A percentile compares a stretch with the other conserved stretches of the same genome.
Evolutionary conservation across 768 basidiomycete genomes (phyloP).

Genomic region (Amanita molliuscula): DNA sequence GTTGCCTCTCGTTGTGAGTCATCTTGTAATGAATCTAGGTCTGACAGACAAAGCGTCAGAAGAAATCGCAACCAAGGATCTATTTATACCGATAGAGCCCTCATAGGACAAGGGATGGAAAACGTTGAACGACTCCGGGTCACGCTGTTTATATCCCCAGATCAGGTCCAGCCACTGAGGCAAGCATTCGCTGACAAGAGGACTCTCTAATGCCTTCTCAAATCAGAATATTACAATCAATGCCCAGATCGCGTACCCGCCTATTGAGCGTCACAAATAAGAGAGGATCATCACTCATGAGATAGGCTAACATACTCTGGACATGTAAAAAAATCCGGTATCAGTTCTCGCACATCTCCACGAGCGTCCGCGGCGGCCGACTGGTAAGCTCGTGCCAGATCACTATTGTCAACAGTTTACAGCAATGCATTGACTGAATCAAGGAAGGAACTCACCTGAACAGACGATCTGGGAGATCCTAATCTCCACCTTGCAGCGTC

Average conservation of each 20-base stretch:
- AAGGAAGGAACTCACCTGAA: slow-evolving; percentile 43
- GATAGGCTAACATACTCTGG: slow-evolving; percentile 48
- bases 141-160: slow-evolving; percentile 83
- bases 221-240: background rate
- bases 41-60: slow-evolving; percentile 24
- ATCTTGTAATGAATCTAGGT: slow-evolving; percentile 79
- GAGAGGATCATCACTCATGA: slow-evolving; percentile 51
- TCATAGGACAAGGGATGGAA: slow-evolving; percentile 94
- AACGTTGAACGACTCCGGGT: slow-evolving; percentile 66
- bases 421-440: background rate
- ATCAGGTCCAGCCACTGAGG: slow-evolving; percentile 91
- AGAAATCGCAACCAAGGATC: background rate
- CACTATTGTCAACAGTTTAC: slow-evolving; percentile 27
- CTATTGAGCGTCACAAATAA: slow-evolving; percentile 77
- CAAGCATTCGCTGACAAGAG: slow-evolving; percentile 74
- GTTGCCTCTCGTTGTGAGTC: slow-evolving; percentile 86
- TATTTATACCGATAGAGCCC: slow-evolving; percentile 61
- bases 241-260: slow-evolving; percentile 30
- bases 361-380: slow-evolving; percentile 81
- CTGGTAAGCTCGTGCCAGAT: slow-evolving; percentile 70
- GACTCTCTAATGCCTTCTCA: slow-evolving; percentile 74
- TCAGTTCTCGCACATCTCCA: slow-evolving; percentile 89
- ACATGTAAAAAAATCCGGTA: slow-evolving; percentile 81
- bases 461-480: slow-evolving; percentile 85
- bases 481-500: slow-evolving; percentile 86